phyloP scores from a whole-genome alignment of 2,329 filamentous ascomycete species.

The Arthrobotrys pseudoclavata region DNA sequence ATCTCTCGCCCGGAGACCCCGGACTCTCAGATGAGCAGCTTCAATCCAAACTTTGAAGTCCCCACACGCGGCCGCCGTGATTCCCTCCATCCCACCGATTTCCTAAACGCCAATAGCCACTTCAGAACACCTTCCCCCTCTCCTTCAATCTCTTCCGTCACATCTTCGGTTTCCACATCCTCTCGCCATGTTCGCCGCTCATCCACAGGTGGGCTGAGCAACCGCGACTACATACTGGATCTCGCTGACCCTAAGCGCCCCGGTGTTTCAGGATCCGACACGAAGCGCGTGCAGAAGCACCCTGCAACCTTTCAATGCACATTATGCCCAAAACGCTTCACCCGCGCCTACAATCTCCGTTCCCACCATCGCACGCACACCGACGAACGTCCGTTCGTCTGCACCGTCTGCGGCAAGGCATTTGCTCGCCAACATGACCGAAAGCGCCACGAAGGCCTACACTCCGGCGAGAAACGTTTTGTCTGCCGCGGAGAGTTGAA shows the following conservation, averaged over 20 bases:
- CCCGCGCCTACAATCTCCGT: constrained; percentile 93
- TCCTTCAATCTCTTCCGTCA: constrained; percentile 62
- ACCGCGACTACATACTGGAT: constrained; percentile 85
- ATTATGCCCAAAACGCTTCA: constrained; percentile 95
- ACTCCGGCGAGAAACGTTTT: constrained; percentile 98
- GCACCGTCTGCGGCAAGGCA: constrained; percentile 95
- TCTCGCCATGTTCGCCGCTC: constrained; percentile 69
- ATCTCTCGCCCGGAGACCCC: constrained; percentile 50
- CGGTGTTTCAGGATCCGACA: constrained; percentile 72
- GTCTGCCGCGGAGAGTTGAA: constrained; percentile 94
- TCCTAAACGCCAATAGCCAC: constrained; percentile 64
- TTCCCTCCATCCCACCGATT: constrained; percentile 66
- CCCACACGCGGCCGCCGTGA: constrained; percentile 42
- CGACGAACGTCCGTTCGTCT: constrained; percentile 96
- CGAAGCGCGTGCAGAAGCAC: constrained; percentile 93
- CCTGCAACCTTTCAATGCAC: constrained; percentile 96
- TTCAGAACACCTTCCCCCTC: constrained; percentile 69
- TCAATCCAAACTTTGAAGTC: constrained; percentile 59
- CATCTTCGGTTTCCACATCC: constrained; percentile 58
- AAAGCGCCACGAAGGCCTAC: constrained; percentile 94
- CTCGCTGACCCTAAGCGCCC: constrained; percentile 82
- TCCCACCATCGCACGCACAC: constrained; percentile 97
- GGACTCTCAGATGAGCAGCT: constrained; percentile 46
- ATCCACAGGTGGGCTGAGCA: constrained; percentile 71
- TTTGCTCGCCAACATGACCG: constrained; percentile 98